Conservation (phyloP, 2,329 filamentous ascomycete species). For the Fusarium cicatricum region DNA sequence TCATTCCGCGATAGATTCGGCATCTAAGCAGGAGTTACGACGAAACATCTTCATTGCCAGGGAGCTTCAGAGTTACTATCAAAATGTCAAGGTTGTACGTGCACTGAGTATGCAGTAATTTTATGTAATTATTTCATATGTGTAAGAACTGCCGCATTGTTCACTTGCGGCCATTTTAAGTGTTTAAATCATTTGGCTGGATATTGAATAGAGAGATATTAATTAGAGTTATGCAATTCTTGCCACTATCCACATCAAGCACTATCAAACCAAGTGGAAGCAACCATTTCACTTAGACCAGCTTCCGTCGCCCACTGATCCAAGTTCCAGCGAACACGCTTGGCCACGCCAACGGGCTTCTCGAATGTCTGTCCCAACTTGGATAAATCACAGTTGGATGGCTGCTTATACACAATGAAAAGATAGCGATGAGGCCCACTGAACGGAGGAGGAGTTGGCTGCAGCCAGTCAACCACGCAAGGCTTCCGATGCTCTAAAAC, state of each 20-base stretch:
- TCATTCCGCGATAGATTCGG: too few species aligned
- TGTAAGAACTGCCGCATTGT: too few species aligned
- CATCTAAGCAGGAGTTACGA: too few species aligned
- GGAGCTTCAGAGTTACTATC: too few species aligned
- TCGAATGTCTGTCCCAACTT: conserved; percentile 47
- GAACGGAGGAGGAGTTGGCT: conserved; percentile 55
- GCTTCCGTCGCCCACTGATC: conserved; percentile 56
- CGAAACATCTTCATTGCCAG: too few species aligned
- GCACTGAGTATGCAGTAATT: too few species aligned
- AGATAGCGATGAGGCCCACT: conserved; percentile 58
- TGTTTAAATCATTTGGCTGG: too few species aligned
- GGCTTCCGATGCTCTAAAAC: conserved; percentile 22
- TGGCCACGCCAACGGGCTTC: conserved; percentile 45
- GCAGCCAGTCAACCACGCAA: conserved; percentile 52
- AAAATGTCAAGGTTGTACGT: too few species aligned
- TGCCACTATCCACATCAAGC: background rate
- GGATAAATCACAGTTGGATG: conserved; percentile 33
- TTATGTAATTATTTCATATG: too few species aligned
- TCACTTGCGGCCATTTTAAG: too few species aligned
- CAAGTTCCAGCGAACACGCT: conserved; percentile 54
- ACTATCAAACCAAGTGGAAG: background rate
- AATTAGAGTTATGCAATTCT: too few species aligned
- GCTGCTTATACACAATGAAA: conserved; percentile 60
- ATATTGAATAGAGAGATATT: too few species aligned
- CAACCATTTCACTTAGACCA: conserved; percentile 48